Conservation (phyloP, 306 rosid genomes). For the Fragaria vesca region DNA sequence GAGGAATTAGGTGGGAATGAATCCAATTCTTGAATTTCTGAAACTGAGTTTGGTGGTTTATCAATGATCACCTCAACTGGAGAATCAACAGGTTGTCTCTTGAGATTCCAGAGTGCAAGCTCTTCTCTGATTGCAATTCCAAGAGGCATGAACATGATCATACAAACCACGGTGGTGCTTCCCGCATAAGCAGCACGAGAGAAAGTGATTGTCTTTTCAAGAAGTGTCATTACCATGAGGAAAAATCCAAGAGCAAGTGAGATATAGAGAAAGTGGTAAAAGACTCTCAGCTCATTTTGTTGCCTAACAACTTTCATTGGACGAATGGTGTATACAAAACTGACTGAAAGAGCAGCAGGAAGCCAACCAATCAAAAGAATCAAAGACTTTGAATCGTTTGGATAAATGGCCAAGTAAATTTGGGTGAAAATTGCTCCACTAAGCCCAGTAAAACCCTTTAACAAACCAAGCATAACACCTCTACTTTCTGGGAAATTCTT, state of each 20-base stretch:
- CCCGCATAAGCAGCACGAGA: constrained; percentile 17
- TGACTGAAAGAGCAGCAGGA: constrained; percentile 28
- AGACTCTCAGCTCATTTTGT: constrained; percentile 22
- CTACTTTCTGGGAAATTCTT: constrained; percentile 47
- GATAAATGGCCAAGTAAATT: constrained; percentile 34
- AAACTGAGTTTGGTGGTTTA: neutral
- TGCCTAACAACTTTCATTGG: constrained; percentile 24
- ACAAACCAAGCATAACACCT: constrained; percentile 37
- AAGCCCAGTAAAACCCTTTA: constrained; percentile 36
- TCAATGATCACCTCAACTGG: constrained; percentile 3
- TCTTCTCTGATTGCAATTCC: constrained; percentile 35
- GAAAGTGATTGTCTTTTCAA: constrained; percentile 8
- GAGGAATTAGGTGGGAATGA: neutral
- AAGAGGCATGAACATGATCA: constrained; percentile 24
- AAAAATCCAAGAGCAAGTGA: constrained; percentile 28
- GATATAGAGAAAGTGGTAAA: constrained; percentile 21
- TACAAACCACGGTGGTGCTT: constrained; percentile 8
- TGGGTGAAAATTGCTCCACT: constrained; percentile 48
- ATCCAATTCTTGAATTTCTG: neutral
- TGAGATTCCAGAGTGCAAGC: constrained; percentile 16
- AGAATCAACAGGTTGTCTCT: constrained; percentile 5
- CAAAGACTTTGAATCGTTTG: constrained; percentile 21
- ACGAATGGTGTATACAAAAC: constrained; percentile 27
- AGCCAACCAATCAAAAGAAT: constrained; percentile 42
- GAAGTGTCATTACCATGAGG: constrained; percentile 28